Evolutionary conservation across 345 rosid genomes (phyloP).

Genomic region (Boechera divaricarpa): DNA sequence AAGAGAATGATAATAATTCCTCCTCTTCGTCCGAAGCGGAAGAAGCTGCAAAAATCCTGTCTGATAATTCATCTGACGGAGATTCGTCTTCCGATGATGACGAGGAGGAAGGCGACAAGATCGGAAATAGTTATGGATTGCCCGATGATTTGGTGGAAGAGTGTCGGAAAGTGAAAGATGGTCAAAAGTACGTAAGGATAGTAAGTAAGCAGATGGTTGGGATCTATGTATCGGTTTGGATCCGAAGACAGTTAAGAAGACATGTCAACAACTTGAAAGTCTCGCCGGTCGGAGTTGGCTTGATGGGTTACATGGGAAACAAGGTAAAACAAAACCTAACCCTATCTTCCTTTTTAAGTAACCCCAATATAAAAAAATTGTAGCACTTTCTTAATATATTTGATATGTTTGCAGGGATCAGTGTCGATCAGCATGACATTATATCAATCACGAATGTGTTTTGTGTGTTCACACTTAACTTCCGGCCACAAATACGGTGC

Average conservation of each 20-base stretch:
- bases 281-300: constrained; percentile 96
- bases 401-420: constrained; percentile 73
- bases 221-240: constrained; percentile 93
- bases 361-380: not conserved
- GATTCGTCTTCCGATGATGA: constrained; percentile 42
- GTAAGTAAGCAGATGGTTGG: constrained; percentile 99
- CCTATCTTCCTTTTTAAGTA: constrained; percentile 41
- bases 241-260: constrained; percentile 77
- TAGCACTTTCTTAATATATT: not conserved
- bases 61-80: constrained; percentile 38
- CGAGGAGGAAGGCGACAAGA: constrained; percentile 37
- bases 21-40: constrained; percentile 49
- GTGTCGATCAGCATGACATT: constrained; percentile 95
- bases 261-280: constrained; percentile 91
- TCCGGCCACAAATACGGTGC: constrained; percentile 98
- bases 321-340: constrained; percentile 57
- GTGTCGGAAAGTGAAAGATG: constrained; percentile 47
- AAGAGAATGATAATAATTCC: constrained; percentile 43
- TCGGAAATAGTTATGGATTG: constrained; percentile 34
- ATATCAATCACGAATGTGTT: constrained; percentile 91
- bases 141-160: constrained; percentile 40
- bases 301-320: constrained; percentile 99
- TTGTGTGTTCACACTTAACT: constrained; percentile 96
- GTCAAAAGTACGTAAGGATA: constrained; percentile 69
- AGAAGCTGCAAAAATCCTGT: constrained; percentile 57